Percentiles rank a stretch among this genome's conserved stretches.
Evolutionary conservation across 768 basidiomycete species (phyloP).

Genomic region (Chalciporus chontae): DNA sequence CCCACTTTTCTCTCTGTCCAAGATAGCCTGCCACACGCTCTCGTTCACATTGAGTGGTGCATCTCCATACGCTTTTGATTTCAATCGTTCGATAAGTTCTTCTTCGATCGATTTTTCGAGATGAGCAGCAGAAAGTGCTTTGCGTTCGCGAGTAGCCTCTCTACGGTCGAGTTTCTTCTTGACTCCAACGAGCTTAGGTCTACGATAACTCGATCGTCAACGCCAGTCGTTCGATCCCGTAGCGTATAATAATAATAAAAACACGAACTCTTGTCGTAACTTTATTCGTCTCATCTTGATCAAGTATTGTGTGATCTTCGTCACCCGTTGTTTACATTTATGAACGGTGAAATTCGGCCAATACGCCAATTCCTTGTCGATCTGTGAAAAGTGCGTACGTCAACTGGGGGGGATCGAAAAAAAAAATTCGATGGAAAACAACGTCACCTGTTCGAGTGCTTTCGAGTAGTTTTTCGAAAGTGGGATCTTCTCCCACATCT

Average conservation of each 20-base stretch:
- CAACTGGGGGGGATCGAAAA: not conserved
- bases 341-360: slow-evolving; percentile 98
- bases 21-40: slow-evolving; percentile 87
- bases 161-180: slow-evolving; percentile 97
- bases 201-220: slow-evolving; percentile 29
- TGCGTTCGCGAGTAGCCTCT: slow-evolving; percentile 89
- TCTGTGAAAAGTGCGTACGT: slow-evolving; percentile 48
- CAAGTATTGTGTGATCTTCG: slow-evolving; percentile 98
- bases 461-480: slow-evolving; percentile 93
- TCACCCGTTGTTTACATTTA: slow-evolving; percentile 98
- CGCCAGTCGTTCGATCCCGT: not conserved
- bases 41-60: slow-evolving; percentile 98
- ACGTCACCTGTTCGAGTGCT: slow-evolving; percentile 95
- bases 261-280: slow-evolving; percentile 75
- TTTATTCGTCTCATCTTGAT: slow-evolving; percentile 96
- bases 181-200: slow-evolving; percentile 89
- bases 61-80: slow-evolving; percentile 96
- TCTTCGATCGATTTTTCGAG: slow-evolving; percentile 94
- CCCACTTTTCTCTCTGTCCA: slow-evolving; percentile 71
- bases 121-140: slow-evolving; percentile 93
- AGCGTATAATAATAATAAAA: not conserved
- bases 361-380: slow-evolving; percentile 92
- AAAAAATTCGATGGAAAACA: too few relatives aligned
- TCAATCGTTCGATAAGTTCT: slow-evolving; percentile 92
- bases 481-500: slow-evolving; percentile 97